These are phyloP conservation scores for Kodamaea lidongshanica DNA, from an alignment of 805 yeast genomes.

Conservation along the genomic window DNA sequence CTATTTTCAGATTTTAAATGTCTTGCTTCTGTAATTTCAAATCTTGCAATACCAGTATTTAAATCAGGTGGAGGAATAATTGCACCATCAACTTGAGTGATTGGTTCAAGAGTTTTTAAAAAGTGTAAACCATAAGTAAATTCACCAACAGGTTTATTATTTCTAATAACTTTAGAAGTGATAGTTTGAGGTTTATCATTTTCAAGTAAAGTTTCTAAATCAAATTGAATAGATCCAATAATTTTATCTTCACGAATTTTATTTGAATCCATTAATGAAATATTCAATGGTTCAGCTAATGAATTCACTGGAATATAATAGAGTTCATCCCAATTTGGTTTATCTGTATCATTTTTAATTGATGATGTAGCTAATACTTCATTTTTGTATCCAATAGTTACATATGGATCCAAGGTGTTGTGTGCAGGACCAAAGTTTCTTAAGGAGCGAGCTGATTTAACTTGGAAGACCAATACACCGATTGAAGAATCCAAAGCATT, in stretches of 20 bases:
- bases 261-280: slow-evolving; percentile 71
- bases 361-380: slow-evolving; percentile 61
- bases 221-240: slow-evolving; percentile 72
- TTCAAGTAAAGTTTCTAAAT: slow-evolving; percentile 58
- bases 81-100: slow-evolving; percentile 71
- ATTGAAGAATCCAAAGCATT: slow-evolving; percentile 70
- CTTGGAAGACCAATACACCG: slow-evolving; percentile 73
- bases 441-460: slow-evolving; percentile 62
- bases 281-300: slow-evolving; percentile 74
- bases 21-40: slow-evolving; percentile 62
- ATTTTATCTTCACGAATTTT: slow-evolving; percentile 72
- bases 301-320: slow-evolving; percentile 63
- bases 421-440: slow-evolving; percentile 65
- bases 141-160: slow-evolving; percentile 78
- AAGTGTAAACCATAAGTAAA: slow-evolving; percentile 64
- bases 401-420: slow-evolving; percentile 86
- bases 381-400: slow-evolving; percentile 60
- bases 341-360: slow-evolving; percentile 56
- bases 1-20: slow-evolving; percentile 42
- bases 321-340: slow-evolving; percentile 83
- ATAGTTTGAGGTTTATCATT: slow-evolving; percentile 45
- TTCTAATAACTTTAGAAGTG: slow-evolving; percentile 59
- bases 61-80: slow-evolving; percentile 82
- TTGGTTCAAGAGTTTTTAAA: slow-evolving; percentile 66
- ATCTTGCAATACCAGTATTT: slow-evolving; percentile 83